Evolutionary conservation across 768 basidiomycete species (phyloP).

Genomic region (Tremella yokohamensis): DNA sequence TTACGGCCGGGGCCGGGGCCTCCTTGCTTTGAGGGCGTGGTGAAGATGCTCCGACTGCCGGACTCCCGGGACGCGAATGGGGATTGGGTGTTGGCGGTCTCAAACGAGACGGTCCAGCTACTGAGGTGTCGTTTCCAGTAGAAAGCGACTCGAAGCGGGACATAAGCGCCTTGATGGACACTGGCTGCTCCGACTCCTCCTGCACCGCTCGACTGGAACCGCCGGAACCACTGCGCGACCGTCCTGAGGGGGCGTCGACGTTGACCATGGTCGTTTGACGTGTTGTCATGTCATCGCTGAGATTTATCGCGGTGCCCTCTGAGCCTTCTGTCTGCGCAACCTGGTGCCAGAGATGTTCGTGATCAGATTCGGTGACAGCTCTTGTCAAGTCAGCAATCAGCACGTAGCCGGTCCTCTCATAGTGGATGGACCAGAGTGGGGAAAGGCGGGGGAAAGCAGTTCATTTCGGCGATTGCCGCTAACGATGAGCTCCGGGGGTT

Average conservation of each 20-base stretch:
- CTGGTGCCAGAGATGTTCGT: too few species aligned
- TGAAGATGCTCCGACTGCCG: not conserved
- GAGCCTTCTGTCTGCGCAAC: too few species aligned
- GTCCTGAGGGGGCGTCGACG: not conserved
- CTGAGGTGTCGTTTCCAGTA: not conserved
- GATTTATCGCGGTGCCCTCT: too few species aligned
- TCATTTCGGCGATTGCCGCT: too few species aligned
- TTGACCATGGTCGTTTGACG: too few species aligned
- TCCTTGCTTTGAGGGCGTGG: not conserved
- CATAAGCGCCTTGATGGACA: not conserved
- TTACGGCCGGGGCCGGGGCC: not conserved
- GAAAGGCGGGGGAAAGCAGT: too few species aligned
- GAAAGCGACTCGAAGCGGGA: constrained; percentile 1
- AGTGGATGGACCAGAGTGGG: too few species aligned
- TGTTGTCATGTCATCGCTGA: too few species aligned
- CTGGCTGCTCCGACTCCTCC: not conserved
- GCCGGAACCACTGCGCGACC: not conserved
- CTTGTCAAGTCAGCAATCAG: too few species aligned
- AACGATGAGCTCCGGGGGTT: too few species aligned
- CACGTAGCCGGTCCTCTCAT: too few species aligned
- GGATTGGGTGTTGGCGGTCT: not conserved
- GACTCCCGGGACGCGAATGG: not conserved
- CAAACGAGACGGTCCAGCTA: not conserved
- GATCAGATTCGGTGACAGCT: too few species aligned
- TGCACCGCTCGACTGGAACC: not conserved